Evolutionary conservation across 495 filamentous ascomycete species (phyloP).

Genomic region (Penicillium coffeae): DNA sequence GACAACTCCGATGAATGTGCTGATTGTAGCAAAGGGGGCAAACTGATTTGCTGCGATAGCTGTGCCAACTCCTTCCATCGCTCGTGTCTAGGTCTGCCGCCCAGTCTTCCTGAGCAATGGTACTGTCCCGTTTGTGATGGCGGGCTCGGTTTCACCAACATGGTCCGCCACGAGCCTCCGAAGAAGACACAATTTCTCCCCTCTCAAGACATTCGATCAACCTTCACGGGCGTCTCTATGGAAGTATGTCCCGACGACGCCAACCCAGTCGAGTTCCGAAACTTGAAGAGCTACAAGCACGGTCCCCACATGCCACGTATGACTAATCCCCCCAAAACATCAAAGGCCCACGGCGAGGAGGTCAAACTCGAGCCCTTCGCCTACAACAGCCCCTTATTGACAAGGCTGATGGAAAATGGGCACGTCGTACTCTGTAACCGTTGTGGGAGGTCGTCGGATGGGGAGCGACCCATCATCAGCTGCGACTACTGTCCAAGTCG

Average conservation of each 20-base stretch:
- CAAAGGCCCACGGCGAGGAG: background rate
- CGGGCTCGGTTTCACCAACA: conserved; percentile 57
- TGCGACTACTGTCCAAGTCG: conserved; percentile 76
- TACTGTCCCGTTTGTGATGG: conserved; percentile 73
- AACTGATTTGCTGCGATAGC: conserved; percentile 87
- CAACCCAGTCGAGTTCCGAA: conserved; percentile 7
- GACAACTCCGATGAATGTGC: conserved; percentile 88
- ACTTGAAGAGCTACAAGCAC: conserved; percentile 15
- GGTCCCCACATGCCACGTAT: conserved; percentile 29
- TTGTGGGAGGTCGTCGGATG: conserved; percentile 59
- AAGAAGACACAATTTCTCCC: conserved; percentile 69
- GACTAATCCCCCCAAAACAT: conserved; percentile 22
- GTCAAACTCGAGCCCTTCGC: conserved; percentile 2
- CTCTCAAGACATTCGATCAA: conserved; percentile 61
- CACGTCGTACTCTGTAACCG: conserved; percentile 65
- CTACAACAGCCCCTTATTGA: conserved; percentile 36
- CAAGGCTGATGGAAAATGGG: conserved; percentile 62
- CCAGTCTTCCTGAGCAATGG: conserved; percentile 65
- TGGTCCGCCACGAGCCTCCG: conserved; percentile 58
- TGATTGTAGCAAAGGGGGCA: conserved; percentile 75
- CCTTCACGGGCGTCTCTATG: conserved; percentile 20
- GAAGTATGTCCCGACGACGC: conserved; percentile 3
- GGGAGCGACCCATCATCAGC: conserved; percentile 61
- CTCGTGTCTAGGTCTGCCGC: conserved; percentile 78
- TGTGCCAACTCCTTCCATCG: conserved; percentile 87